These are phyloP conservation scores for Yarrowia sp. DNA, from an alignment of 805 yeast species.

Conservation along the genomic window DNA sequence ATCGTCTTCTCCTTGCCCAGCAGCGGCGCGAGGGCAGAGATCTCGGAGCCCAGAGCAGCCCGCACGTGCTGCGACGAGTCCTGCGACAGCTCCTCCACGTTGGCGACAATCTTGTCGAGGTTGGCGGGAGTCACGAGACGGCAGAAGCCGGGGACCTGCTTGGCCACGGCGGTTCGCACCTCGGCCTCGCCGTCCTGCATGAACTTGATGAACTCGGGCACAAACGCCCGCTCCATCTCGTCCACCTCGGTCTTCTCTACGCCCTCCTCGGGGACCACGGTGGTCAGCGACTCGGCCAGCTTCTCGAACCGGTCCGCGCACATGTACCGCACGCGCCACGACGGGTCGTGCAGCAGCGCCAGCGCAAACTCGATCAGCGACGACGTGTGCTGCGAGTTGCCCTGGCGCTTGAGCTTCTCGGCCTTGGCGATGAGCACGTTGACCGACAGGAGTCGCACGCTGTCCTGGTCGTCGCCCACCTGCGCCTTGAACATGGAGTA, in stretches of 20 bases:
- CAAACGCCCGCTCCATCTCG: constrained; percentile 54
- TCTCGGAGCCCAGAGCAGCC: constrained; percentile 84
- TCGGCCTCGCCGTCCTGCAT: constrained; percentile 95
- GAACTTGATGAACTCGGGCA: constrained; percentile 68
- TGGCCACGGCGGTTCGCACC: constrained; percentile 91
- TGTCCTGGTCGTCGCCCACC: constrained; percentile 86
- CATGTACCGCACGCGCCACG: constrained; percentile 98
- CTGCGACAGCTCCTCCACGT: constrained; percentile 75
- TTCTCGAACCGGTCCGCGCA: constrained; percentile 90
- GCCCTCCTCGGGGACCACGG: not conserved
- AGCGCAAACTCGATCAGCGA: constrained; percentile 49
- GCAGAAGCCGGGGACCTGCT: constrained; percentile 68
- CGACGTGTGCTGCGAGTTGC: constrained; percentile 32
- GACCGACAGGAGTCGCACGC: constrained; percentile 85
- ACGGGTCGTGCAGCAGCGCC: constrained; percentile 76
- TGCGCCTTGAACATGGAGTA: constrained; percentile 78
- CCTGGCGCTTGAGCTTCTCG: constrained; percentile 35
- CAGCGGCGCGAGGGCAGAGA: constrained; percentile 81
- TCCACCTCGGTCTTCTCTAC: constrained; percentile 42
- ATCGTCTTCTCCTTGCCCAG: constrained; percentile 82
- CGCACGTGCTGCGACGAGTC: constrained; percentile 94
- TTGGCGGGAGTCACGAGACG: constrained; percentile 46
- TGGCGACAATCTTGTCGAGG: constrained; percentile 72
- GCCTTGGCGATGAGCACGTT: constrained; percentile 84
- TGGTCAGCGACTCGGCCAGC: constrained; percentile 59